Evolutionary conservation across 2,329 filamentous ascomycete species (phyloP), one percentile per base, ranked within the genome.

Genomic region (Phoma herbarum): DNA sequence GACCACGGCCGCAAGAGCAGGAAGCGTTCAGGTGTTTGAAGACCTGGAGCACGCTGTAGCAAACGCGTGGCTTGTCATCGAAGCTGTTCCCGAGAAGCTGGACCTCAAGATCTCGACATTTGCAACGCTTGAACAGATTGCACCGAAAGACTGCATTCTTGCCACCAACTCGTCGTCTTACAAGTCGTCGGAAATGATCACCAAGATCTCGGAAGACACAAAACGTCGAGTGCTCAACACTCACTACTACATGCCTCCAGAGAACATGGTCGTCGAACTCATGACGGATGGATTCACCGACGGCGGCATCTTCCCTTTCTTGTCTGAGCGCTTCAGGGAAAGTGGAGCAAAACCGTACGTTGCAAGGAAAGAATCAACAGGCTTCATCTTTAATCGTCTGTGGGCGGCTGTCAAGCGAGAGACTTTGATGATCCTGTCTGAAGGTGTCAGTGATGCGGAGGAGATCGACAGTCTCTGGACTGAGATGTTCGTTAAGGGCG

Each of bases 371-470:
- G 80, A 85, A 60, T 84, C 82, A 0, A 84, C 83, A 0, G 81
- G 84, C 0, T 82, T 86, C 60, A 81, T 86, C 33, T 83, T 85
- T 64, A 86, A 86, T 52, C 80, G 84, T 0, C 68, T 86, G 0
- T 86, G 84, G 84, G 84, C 84, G 0, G 84, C 84, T 0, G 77
- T 86, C 16, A 86, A 86, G 68, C 76, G 84, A 2, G 84, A 86
- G 62, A 70, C 73, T 0, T 60, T 86, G 50, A 78, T 69, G 0
- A 82, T 86, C 10, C 61, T 86, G 2, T 75, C 80, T 0, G 84
- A 86, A 48, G 83, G 78, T 0, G 82, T 86, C 0, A 78, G 79
- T 0, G 75, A 73, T 0, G 82, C 84, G 0, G 71, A 78, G n/a
- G 80, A 84, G 48, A 80, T 86, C 25, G 84, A 86, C 57, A 63